Conservation (phyloP, 2,329 filamentous ascomycete genomes). For the Fusarium luffae region DNA sequence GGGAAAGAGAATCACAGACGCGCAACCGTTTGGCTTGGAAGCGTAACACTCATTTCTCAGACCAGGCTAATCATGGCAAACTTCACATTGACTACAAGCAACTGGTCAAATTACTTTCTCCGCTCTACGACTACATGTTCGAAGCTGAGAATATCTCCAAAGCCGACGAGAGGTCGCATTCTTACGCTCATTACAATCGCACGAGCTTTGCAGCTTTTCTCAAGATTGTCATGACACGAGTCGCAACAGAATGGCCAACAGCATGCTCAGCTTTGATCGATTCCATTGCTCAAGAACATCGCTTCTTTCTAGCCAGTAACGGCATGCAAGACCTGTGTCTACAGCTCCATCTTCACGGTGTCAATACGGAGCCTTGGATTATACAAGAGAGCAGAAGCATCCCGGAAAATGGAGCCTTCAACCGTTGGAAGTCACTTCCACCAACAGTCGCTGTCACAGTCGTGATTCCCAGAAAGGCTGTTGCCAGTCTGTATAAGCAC, state of each 20-base stretch:
- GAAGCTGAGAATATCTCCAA: conserved; percentile 50
- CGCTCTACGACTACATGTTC: conserved; percentile 60
- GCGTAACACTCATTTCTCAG: conserved; percentile 48
- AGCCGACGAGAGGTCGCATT: conserved; percentile 16
- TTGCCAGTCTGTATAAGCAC: conserved; percentile 46
- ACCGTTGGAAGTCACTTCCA: conserved; percentile 53
- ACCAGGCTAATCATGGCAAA: conserved; percentile 31
- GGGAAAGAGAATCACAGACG: conserved; percentile 38
- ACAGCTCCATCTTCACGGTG: conserved; percentile 51
- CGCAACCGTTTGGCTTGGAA: conserved; percentile 53
- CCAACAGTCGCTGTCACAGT: conserved; percentile 52
- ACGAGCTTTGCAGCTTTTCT: conserved; percentile 55
- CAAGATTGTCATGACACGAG: conserved; percentile 50
- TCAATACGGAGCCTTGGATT: conserved; percentile 50
- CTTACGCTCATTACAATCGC: conserved; percentile 51
- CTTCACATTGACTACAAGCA: conserved; percentile 51
- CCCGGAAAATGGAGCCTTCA: conserved; percentile 46
- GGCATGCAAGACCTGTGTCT: conserved; percentile 51
- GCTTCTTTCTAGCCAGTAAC: conserved; percentile 46
- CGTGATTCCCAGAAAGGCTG: conserved; percentile 47
- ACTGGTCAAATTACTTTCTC: conserved; percentile 54
- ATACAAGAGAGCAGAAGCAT: conserved; percentile 33
- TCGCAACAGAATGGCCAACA: conserved; percentile 50
- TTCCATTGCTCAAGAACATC: conserved; percentile 48
- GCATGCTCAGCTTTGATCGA: conserved; percentile 47